A percentile compares a stretch with the other conserved stretches of the same genome.
phyloP scores from a whole-genome alignment of 306 rosid genomes.

The Dryas octopetala region DNA sequence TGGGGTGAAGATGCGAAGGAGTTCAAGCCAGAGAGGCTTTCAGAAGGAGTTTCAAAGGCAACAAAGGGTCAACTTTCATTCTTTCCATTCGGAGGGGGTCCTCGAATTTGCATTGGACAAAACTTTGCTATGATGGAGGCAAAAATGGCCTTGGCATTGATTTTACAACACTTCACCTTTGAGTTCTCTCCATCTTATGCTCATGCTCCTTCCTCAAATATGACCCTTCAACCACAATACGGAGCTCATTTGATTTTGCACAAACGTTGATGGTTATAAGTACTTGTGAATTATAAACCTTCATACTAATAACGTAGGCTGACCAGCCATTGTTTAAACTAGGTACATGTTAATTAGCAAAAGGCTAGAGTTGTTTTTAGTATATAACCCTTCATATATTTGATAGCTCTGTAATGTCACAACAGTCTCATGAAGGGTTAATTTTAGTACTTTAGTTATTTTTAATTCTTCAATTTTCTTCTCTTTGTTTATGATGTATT shows the following conservation, averaged over 20 bases:
- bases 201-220: slow-evolving; percentile 33
- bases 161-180: slow-evolving; percentile 38
- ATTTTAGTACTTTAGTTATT: too few species aligned
- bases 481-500: too few species aligned
- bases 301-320: too few species aligned
- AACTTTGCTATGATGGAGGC: slow-evolving; percentile 45
- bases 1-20: slow-evolving; percentile 49
- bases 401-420: too few species aligned
- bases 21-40: slow-evolving; percentile 45
- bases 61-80: slow-evolving; percentile 23
- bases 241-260: slow-evolving; percentile 43
- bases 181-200: slow-evolving; percentile 42
- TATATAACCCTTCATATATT: too few species aligned
- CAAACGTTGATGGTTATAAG: not conserved
- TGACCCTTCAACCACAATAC: slow-evolving; percentile 36
- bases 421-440: too few species aligned
- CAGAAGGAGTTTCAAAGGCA: slow-evolving; percentile 36
- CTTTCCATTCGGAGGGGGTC: slow-evolving; percentile 45
- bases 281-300: too few species aligned
- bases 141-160: slow-evolving; percentile 40
- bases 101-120: slow-evolving; percentile 47
- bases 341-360: too few species aligned
- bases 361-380: too few species aligned
- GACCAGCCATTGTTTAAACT: too few species aligned
- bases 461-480: too few species aligned